Conservation (phyloP, 345 rosid species). For the Clarkia xantiana region DNA sequence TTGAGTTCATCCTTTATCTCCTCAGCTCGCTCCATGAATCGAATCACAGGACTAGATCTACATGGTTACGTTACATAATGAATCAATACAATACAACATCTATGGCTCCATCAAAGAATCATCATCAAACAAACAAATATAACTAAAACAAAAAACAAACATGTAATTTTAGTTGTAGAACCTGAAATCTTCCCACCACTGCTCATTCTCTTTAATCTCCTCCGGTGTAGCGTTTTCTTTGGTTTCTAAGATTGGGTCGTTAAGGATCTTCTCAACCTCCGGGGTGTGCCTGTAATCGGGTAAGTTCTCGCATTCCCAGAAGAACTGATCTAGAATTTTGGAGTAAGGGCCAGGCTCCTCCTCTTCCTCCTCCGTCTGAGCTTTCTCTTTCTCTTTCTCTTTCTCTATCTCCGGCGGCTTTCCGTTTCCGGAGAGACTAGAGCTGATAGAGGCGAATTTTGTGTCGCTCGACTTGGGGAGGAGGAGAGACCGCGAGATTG, state of each 20-base stretch:
- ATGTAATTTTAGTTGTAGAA: background rate
- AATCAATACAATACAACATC: background rate
- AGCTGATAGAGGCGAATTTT: constrained; percentile 49
- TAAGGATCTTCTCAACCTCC: constrained; percentile 53
- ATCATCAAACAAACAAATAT: background rate
- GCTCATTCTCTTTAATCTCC: constrained; percentile 52
- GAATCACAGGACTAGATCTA: constrained; percentile 44
- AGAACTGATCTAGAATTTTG: constrained; percentile 43
- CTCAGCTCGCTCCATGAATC: constrained; percentile 48
- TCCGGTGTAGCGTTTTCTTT: constrained; percentile 58
- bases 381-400: constrained; percentile 12
- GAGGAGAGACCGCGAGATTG: constrained; percentile 23
- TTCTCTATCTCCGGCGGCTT: constrained; percentile 21
- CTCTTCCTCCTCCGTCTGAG: constrained; percentile 18
- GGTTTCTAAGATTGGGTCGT: constrained; percentile 39
- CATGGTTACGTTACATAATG: too few species aligned
- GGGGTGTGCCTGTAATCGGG: constrained; percentile 71
- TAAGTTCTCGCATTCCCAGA: constrained; percentile 64
- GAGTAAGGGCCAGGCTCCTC: constrained; percentile 26
- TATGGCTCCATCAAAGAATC: too few species aligned
- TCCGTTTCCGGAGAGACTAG: constrained; percentile 13
- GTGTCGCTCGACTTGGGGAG: constrained; percentile 12
- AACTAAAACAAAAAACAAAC: background rate
- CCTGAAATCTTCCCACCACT: constrained; percentile 54
- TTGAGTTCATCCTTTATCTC: constrained; percentile 49